Conservation (phyloP, 306 rosid species). For the Begonia fuchsioides region DNA sequence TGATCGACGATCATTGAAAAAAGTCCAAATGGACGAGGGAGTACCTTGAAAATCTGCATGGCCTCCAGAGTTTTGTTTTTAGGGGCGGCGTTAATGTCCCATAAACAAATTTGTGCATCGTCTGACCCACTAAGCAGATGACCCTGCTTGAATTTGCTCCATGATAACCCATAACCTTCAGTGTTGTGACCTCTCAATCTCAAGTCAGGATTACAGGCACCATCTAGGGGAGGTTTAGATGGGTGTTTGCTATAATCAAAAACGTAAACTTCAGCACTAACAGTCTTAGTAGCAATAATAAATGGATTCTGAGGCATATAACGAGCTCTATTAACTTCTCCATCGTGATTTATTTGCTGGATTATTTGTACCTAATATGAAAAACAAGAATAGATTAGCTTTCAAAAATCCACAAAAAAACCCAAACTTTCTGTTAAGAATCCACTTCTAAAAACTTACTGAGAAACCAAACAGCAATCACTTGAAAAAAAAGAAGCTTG, state of each 20-base stretch:
- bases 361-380: slow-evolving; percentile 72
- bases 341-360: slow-evolving; percentile 94
- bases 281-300: slow-evolving; percentile 83
- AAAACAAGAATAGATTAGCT: neutral
- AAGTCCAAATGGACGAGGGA: neutral
- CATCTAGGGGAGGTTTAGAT: slow-evolving; percentile 91
- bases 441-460: too few relatives aligned
- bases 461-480: too few relatives aligned
- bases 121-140: slow-evolving; percentile 95
- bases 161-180: slow-evolving; percentile 92
- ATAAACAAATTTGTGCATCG: slow-evolving; percentile 96
- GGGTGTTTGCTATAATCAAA: slow-evolving; percentile 96
- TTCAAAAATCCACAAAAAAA: neutral
- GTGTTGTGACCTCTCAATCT: slow-evolving; percentile 84
- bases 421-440: too few relatives aligned
- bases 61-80: slow-evolving; percentile 74
- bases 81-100: slow-evolving; percentile 79
- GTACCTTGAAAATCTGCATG: slow-evolving; percentile 74
- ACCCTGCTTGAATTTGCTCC: slow-evolving; percentile 92
- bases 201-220: slow-evolving; percentile 86
- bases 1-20: too few relatives aligned
- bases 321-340: slow-evolving; percentile 93
- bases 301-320: slow-evolving; percentile 89
- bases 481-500: too few relatives aligned
- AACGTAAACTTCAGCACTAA: slow-evolving; percentile 87